Evolutionary conservation across 192 early-diverging fungal genomes (phyloP).

Genomic region (Backusella westeae): DNA sequence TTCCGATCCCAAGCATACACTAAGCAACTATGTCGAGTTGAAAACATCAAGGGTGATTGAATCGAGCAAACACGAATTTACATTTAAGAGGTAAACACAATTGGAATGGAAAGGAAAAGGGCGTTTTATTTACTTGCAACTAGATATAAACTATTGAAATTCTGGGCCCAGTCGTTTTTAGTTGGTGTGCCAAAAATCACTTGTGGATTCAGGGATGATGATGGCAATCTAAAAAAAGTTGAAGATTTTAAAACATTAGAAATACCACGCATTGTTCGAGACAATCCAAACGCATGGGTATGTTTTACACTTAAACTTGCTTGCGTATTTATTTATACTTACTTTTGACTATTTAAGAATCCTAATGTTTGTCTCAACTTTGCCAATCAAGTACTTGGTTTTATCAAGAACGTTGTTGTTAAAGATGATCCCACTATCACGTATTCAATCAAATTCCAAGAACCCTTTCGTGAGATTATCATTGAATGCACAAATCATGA

Average conservation of each 20-base stretch:
- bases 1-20: conserved; percentile 30
- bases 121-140: background rate
- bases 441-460: conserved; percentile 41
- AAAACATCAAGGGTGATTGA: conserved; percentile 77
- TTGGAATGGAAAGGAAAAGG: background rate
- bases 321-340: background rate
- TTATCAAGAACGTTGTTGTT: conserved; percentile 36
- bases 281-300: conserved; percentile 70
- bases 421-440: conserved; percentile 45
- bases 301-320: background rate
- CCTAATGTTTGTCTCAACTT: conserved; percentile 85
- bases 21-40: conserved; percentile 77
- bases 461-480: conserved; percentile 44
- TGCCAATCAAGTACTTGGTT: conserved; percentile 62
- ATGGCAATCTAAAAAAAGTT: conserved; percentile 55
- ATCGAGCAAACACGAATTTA: conserved; percentile 40
- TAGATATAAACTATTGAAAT: conserved; percentile 82
- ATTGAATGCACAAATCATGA: conserved; percentile 23
- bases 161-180: conserved; percentile 94
- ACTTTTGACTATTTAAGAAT: conserved; percentile 43
- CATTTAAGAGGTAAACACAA: conserved; percentile 60
- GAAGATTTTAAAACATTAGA: conserved; percentile 73
- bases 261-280: conserved; percentile 77
- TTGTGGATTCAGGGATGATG: conserved; percentile 82
- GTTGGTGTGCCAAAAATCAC: conserved; percentile 82